phyloP scores from a whole-genome alignment of 768 basidiomycete genomes.

The Russula emetica region DNA sequence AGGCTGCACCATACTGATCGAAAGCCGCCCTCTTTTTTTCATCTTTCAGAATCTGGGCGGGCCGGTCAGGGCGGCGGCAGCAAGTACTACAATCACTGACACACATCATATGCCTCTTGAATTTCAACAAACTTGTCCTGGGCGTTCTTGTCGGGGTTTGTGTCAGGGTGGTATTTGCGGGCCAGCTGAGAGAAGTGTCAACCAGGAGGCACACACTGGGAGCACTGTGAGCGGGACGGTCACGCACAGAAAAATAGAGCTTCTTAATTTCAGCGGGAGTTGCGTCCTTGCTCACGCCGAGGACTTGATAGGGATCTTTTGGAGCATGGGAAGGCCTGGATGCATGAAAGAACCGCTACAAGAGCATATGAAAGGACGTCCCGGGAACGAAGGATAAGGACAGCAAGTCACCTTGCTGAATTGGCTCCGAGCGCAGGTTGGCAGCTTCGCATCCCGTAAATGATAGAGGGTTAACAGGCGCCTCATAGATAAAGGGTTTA shows the following conservation, averaged over 20 bases:
- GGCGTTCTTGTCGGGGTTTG: constrained; percentile 87
- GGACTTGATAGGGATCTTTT: constrained; percentile 87
- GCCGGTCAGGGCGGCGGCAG: constrained; percentile 3
- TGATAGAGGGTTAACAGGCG: constrained; percentile 11
- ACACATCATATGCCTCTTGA: constrained; percentile 93
- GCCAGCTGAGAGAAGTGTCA: constrained; percentile 65
- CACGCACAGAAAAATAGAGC: constrained; percentile 84
- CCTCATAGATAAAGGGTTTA: constrained; percentile 11
- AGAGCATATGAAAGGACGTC: constrained; percentile 12
- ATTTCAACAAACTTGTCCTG: constrained; percentile 95
- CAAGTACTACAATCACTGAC: constrained; percentile 32
- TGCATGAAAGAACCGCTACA: constrained; percentile 72
- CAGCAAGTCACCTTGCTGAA: constrained; percentile 21
- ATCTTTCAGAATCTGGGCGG: constrained; percentile 78
- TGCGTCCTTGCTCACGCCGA: constrained; percentile 85
- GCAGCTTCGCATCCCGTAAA: constrained; percentile 4
- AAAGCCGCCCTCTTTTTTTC: constrained; percentile 88
- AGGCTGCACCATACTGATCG: constrained; percentile 89
- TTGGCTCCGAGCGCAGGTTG: constrained; percentile 13
- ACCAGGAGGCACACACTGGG: constrained; percentile 25
- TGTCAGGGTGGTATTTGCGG: constrained; percentile 97
- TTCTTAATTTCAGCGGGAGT: constrained; percentile 91
- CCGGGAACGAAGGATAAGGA: constrained; percentile 7
- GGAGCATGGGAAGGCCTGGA: constrained; percentile 49
- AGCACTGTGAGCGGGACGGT: constrained; percentile 6